These are phyloP conservation scores for Mallotus japonicus DNA, from an alignment of 441 rosid species.

Conservation along the genomic window DNA sequence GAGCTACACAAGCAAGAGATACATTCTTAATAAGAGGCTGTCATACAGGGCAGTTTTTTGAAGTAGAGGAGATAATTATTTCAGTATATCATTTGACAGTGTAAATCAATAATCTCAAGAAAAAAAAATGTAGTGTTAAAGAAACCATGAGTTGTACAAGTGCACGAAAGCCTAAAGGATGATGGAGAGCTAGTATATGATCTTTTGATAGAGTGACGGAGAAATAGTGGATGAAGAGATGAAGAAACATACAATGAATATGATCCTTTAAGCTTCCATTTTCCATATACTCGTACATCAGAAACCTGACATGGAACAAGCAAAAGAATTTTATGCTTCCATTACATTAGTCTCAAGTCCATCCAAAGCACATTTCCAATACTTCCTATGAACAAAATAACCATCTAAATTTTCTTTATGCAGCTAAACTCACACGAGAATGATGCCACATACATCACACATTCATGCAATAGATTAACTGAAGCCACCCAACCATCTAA, in stretches of 20 bases:
- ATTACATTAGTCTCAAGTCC: not conserved
- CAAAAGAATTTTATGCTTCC: slow-evolving; percentile 3
- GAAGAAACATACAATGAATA: slow-evolving; percentile 65
- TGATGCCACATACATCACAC: not conserved
- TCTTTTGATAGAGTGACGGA: not conserved
- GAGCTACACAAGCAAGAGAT: slow-evolving; percentile 41
- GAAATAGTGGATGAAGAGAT: slow-evolving; percentile 14
- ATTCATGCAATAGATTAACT: not conserved
- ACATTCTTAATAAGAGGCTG: slow-evolving; percentile 13
- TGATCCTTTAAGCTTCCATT: slow-evolving; percentile 92
- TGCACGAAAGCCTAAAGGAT: not conserved
- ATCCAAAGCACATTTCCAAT: not conserved
- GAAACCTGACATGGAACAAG: slow-evolving; percentile 56
- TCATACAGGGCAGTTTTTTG: slow-evolving; percentile 10
- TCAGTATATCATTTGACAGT: slow-evolving; percentile 3
- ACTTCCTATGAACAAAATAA: not conserved
- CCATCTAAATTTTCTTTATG: no score
- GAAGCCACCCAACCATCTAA: not conserved
- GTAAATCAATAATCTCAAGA: slow-evolving; percentile 3
- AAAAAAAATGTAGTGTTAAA: not conserved
- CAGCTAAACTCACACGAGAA: not conserved
- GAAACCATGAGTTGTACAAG: not conserved
- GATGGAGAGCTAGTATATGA: not conserved
- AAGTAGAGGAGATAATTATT: slow-evolving; percentile 8
- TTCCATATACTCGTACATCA: slow-evolving; percentile 85